Conservation (phyloP, 2,329 filamentous ascomycete species). For the Emmonsiellopsis sp. region DNA sequence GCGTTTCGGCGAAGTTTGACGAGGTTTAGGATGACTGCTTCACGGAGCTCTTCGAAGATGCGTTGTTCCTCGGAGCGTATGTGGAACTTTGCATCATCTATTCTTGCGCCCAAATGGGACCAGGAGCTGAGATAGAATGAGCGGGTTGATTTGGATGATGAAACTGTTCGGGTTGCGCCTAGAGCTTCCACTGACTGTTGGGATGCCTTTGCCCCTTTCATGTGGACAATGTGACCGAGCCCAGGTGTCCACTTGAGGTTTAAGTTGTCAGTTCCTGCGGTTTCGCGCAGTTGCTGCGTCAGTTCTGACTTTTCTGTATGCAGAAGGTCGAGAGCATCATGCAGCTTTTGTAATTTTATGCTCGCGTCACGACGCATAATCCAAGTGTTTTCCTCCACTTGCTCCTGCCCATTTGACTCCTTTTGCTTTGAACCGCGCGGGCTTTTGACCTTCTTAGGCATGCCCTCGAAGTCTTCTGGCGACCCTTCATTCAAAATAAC, state of each 20-base stretch:
- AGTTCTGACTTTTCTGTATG: constrained; percentile 52
- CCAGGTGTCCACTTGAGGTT: constrained; percentile 79
- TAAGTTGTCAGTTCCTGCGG: constrained; percentile 55
- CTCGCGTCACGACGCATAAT: constrained; percentile 62
- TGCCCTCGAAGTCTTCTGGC: constrained; percentile 44
- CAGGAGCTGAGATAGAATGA: constrained; percentile 79
- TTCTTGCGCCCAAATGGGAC: constrained; percentile 67
- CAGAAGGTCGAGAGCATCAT: constrained; percentile 56
- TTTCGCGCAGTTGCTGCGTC: constrained; percentile 51
- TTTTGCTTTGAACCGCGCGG: constrained; percentile 20
- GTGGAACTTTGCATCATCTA: constrained; percentile 68
- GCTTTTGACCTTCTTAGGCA: constrained; percentile 44
- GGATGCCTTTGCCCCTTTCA: constrained; percentile 67
- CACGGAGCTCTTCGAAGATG: constrained; percentile 66
- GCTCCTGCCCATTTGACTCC: constrained; percentile 25
- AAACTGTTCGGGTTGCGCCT: constrained; percentile 50
- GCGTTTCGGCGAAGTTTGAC: constrained; percentile 84
- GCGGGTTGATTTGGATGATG: constrained; percentile 72
- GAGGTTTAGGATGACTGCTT: constrained; percentile 68
- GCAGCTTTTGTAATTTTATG: constrained; percentile 54
- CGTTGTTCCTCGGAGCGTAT: constrained; percentile 78
- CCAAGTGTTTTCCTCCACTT: constrained; percentile 45
- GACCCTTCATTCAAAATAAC: constrained; percentile 59
- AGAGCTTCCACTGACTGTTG: constrained; percentile 34
- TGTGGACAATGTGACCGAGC: constrained; percentile 81